These are phyloP conservation scores for Cryptococcus sp. DNA, from an alignment of 1,284 basidiomycete species.

Conservation along the genomic window DNA sequence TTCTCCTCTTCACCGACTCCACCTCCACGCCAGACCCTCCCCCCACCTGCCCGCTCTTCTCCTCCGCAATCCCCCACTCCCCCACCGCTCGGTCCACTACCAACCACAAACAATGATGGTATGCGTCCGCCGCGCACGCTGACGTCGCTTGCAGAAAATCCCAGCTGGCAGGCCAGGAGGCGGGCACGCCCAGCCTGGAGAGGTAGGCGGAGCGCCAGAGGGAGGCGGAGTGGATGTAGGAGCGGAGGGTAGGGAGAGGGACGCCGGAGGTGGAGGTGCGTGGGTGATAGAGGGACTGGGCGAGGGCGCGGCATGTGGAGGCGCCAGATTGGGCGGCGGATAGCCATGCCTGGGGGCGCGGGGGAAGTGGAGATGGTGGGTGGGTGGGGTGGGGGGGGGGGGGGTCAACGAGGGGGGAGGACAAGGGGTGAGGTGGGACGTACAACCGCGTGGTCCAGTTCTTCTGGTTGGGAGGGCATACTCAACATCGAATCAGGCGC, in stretches of 20 bases:
- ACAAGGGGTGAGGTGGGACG: background rate
- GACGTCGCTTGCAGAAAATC: slow-evolving; percentile 79
- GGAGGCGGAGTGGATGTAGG: slow-evolving; percentile 60
- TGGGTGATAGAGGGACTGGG: slow-evolving; percentile 72
- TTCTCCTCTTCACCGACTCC: slow-evolving; percentile 63
- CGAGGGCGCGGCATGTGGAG: slow-evolving; percentile 71
- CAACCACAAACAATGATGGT: slow-evolving; percentile 81
- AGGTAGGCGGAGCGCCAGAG: slow-evolving; percentile 76
- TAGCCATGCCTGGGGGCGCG: slow-evolving; percentile 45
- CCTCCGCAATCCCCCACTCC: slow-evolving; percentile 74
- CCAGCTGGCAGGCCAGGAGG: slow-evolving; percentile 77
- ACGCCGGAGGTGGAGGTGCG: slow-evolving; percentile 70
- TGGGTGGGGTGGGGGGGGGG: no score
- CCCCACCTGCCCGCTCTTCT: slow-evolving; percentile 10
- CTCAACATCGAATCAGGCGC: slow-evolving; percentile 13
- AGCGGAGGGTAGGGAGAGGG: slow-evolving; percentile 60
- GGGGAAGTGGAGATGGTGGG: background rate
- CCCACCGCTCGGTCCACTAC: slow-evolving; percentile 56
- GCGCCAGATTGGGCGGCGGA: slow-evolving; percentile 71
- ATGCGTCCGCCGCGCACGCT: slow-evolving; percentile 75
- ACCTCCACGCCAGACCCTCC: slow-evolving; percentile 51
- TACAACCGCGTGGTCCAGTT: background rate
- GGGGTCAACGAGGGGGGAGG: background rate
- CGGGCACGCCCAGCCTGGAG: slow-evolving; percentile 74
- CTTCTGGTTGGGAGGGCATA: background rate